Evolutionary conservation across 2,329 filamentous ascomycete species (phyloP).

Genomic region (Aspergillus tamarii): DNA sequence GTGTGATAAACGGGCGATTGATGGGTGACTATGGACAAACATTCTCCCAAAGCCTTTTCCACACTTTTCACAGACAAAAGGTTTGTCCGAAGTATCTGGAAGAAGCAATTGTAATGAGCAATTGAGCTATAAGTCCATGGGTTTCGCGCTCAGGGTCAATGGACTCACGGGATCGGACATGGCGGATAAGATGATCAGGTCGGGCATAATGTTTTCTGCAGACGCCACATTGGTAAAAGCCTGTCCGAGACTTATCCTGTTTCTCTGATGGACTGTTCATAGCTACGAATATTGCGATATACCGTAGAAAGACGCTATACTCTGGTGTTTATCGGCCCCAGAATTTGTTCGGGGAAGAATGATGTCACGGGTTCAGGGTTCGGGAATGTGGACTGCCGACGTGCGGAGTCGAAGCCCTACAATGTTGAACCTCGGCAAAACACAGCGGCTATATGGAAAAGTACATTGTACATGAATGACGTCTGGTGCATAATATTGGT

Average conservation of each 20-base stretch:
- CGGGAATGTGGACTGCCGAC: constrained; percentile 2
- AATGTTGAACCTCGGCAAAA: background rate
- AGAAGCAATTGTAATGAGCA: background rate
- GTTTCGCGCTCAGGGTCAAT: constrained; percentile 14
- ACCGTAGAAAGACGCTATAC: background rate
- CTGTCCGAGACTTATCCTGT: constrained; percentile 15
- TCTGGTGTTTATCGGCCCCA: background rate
- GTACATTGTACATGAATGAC: background rate
- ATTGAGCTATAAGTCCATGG: background rate
- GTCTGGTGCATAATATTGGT: background rate
- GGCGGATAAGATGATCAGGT: constrained; percentile 57
- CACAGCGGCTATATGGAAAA: background rate
- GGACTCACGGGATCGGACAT: constrained; percentile 53
- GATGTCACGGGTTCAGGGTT: background rate
- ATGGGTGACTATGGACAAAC: constrained; percentile 19
- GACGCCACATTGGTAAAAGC: constrained; percentile 54
- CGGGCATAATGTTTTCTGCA: constrained; percentile 57
- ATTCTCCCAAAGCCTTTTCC: constrained; percentile 37
- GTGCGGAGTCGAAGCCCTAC: background rate
- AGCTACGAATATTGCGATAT: background rate
- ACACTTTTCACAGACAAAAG: constrained; percentile 37
- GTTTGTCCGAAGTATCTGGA: constrained; percentile 28
- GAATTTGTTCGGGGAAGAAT: background rate
- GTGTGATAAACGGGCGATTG: background rate
- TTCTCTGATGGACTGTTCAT: background rate